Evolutionary conservation across 306 rosid species (phyloP), one percentile per base, ranked within the genome.

Genomic region (Quercus engelmannii): DNA sequence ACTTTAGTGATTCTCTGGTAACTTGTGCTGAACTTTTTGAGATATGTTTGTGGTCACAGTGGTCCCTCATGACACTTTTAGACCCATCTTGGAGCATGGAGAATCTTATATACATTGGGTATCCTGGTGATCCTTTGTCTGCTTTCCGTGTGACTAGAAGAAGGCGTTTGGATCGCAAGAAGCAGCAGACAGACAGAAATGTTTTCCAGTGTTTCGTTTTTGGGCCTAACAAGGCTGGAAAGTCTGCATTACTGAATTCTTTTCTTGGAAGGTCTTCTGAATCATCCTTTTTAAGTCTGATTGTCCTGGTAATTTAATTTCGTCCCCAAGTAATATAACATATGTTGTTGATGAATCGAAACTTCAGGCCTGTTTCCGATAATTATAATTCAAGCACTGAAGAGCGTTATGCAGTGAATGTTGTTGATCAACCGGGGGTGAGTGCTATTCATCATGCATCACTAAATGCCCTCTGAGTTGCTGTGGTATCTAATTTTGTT

Each of bases 11-110:
- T 71, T 43, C 54, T 43, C 68, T 51, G 17, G 30, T 56, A 20
- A 51, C 5, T 20, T 19, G 15, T 76, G 68, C 41, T 70, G 43
- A 54, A 69, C 43, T 35, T 54, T 69, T 30, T 70, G 80, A 73
- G 54, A 73, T 73, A 21, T 54, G 13, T 76, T 4, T 67, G 62
- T 77, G 52, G 54, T 76, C 73, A 82, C 97, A 93, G 99, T 96
- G 99, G 99, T 92, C 93, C 51, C 90, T 96, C 46, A 93, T 96
- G 99, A 89, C 99, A 14, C 97, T 89, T 72, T 74, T 96, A 80
- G 84, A 93, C 85, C 98, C 99, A 79, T 64, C 91, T 68, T 87
- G 74, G 80, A 90, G 93, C 69, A 80, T 93, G 87, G 99, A 96
- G 84, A 93, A 96, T 83, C 86, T 93, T 85, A 93, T 91, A 82